A percentile compares a stretch with the other conserved stretches of the same genome.
Conservation (phyloP, 352 stramenopile species). For the Phytophthora melonis region DNA sequence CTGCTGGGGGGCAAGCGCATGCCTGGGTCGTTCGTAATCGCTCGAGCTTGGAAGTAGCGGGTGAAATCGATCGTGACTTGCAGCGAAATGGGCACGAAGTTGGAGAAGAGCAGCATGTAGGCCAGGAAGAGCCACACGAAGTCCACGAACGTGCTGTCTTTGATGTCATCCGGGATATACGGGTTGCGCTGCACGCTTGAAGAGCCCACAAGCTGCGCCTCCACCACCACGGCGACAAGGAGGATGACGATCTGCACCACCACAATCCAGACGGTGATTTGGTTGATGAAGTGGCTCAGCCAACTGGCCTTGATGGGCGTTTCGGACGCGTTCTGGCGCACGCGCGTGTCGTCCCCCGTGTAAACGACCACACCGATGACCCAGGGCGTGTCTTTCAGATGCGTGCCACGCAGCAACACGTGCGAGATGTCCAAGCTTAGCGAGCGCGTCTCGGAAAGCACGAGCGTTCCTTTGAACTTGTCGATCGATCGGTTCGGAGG, state of each 20-base stretch:
- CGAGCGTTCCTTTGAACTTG: constrained; percentile 82
- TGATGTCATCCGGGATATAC: constrained; percentile 55
- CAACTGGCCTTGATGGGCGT: constrained; percentile 80
- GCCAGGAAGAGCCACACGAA: constrained; percentile 69
- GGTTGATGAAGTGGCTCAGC: constrained; percentile 85
- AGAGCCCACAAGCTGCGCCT: constrained; percentile 47
- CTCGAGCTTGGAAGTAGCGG: constrained; percentile 80
- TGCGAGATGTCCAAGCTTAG: constrained; percentile 72
- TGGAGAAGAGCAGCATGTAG: constrained; percentile 93
- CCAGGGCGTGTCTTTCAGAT: constrained; percentile 78
- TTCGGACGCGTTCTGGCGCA: constrained; percentile 82
- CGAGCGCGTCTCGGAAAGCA: constrained; percentile 21
- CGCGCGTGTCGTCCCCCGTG: constrained; percentile 89
- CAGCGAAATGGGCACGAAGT: constrained; percentile 94
- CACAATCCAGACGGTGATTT: constrained; percentile 82
- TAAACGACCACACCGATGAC: constrained; percentile 85
- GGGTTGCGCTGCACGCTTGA: constrained; percentile 45
- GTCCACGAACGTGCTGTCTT: constrained; percentile 42
- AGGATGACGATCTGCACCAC: constrained; percentile 69
- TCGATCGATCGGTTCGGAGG: constrained; percentile 72
- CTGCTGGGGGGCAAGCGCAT: constrained; percentile 58
- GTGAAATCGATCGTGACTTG: constrained; percentile 92
- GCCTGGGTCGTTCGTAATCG: constrained; percentile 75
- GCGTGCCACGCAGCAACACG: constrained; percentile 74
- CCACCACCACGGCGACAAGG: constrained; percentile 53